Percentiles rank a stretch among this genome's conserved stretches.
Evolutionary conservation across 2,329 filamentous ascomycete genomes (phyloP).

Genomic region (Fusarium azukiicola): DNA sequence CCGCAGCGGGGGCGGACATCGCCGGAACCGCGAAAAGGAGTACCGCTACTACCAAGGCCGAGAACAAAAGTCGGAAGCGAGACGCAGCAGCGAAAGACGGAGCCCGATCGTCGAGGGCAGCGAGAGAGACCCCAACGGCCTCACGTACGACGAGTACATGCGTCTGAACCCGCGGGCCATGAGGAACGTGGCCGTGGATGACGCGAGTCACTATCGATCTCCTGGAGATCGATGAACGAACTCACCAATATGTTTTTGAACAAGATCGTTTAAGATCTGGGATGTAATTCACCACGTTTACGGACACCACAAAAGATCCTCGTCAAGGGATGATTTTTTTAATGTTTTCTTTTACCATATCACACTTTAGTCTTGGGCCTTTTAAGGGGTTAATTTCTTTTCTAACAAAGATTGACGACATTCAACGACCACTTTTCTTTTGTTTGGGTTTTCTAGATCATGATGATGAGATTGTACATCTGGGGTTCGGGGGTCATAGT

Average conservation of each 20-base stretch:
- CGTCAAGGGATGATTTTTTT: not conserved
- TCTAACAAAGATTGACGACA: constrained; percentile 41
- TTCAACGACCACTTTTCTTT: not conserved
- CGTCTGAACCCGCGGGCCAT: constrained; percentile 44
- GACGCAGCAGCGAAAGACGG: constrained; percentile 45
- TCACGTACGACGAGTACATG: constrained; percentile 51
- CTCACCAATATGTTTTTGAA: constrained; percentile 24
- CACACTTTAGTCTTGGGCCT: not conserved
- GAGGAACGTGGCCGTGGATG: constrained; percentile 41
- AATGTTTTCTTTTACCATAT: not conserved
- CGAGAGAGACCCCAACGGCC: constrained; percentile 35
- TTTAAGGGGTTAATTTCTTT: constrained; percentile 2
- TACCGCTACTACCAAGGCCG: constrained; percentile 56
- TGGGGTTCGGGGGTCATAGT: constrained; percentile 12
- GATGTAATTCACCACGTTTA: constrained; percentile 22
- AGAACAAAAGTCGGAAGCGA: constrained; percentile 41
- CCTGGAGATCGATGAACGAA: constrained; percentile 34
- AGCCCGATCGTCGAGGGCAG: constrained; percentile 45
- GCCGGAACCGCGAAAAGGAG: constrained; percentile 53
- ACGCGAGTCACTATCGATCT: constrained; percentile 44
- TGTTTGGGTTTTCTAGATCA: constrained; percentile 4
- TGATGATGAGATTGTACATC: constrained; percentile 23
- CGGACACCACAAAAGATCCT: constrained; percentile 6
- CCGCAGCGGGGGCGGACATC: constrained; percentile 21
- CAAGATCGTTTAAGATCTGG: not conserved